phyloP scores from a whole-genome alignment of 371 early-diverging fungal genomes.

The Mucor mucedo region DNA sequence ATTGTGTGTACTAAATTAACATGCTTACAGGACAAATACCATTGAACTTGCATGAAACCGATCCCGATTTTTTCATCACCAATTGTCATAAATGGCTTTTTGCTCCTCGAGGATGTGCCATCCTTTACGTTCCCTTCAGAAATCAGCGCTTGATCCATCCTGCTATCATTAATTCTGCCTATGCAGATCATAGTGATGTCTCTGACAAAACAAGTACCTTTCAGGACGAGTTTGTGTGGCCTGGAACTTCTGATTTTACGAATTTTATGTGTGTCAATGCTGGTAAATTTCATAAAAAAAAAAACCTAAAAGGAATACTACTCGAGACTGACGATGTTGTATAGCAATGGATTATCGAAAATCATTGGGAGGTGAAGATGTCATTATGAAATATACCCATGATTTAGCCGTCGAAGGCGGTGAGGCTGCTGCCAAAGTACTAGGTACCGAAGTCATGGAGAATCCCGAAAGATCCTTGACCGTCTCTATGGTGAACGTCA shows the following conservation, averaged over 20 bases:
- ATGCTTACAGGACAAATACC: slow-evolving; percentile 59
- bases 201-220: slow-evolving; percentile 30
- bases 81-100: slow-evolving; percentile 84
- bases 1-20: no score
- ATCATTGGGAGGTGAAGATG: slow-evolving; percentile 59
- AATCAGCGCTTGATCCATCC: slow-evolving; percentile 60
- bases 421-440: slow-evolving; percentile 53
- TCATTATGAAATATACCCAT: slow-evolving; percentile 60
- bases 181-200: slow-evolving; percentile 32
- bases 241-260: slow-evolving; percentile 44
- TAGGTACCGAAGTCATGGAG: slow-evolving; percentile 64
- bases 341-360: slow-evolving; percentile 57
- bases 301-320: neutral
- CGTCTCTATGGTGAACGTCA: slow-evolving; percentile 64
- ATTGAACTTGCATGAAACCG: slow-evolving; percentile 53
- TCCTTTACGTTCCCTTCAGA: slow-evolving; percentile 60
- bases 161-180: slow-evolving; percentile 53
- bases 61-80: slow-evolving; percentile 73
- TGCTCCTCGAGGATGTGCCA: slow-evolving; percentile 62
- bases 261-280: slow-evolving; percentile 51
- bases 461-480: slow-evolving; percentile 47
- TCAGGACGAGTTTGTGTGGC: slow-evolving; percentile 45
- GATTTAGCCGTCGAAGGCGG: slow-evolving; percentile 66
- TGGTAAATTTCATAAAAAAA: slow-evolving; percentile 24
- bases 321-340: neutral